Base-by-base conservation (phyloP, 2,329 filamentous ascomycete species). In the Coniochaeta hoffmannii region DNA sequence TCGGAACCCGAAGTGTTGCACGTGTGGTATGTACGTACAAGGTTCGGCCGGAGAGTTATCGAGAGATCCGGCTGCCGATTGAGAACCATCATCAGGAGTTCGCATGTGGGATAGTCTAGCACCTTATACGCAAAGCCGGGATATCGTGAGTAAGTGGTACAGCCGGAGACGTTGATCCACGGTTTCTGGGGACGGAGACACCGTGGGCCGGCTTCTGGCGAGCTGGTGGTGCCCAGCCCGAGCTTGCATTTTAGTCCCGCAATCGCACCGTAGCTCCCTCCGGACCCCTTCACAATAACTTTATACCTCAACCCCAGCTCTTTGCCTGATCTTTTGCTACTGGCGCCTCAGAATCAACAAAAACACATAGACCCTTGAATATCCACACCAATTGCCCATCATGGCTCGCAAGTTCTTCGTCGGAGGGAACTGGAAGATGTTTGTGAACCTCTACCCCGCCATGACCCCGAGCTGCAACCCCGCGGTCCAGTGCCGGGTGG, bases 361-460 rank as follows among this genome's bases (percentile, higher is more conserved):
- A 12, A 46, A 46, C 15, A 46, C 22, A 19, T 28, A 12, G 24
- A 14, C 22, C 3, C 49, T 44, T 38, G 28, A 55, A 15, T 17
- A 46, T 15, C 6, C 19, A 4, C 8, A 14, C 52, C 66, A 59
- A 67, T 66, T 65, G 66, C 66, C 76, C 82, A 90, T 69, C 68
- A 96, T 96, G 91, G 82, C 87, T 83, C 91, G 91, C 81, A 88
- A 91, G 81, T 96, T 96, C 82, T 96, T 96, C 75, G 89, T 96
- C 74, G 92, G 92, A 75, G 92, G 92, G 72, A 99, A 99, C 87
- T 97, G 97, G 81, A 97, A 99, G 84, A 97, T 97, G 92, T 96
- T 78, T 71, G 82, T 73, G 35, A 54, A 61, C 58, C 36, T 59
- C 60, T 58, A 60, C 63, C 60, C 62, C 61, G 57, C 59, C 61